Evolutionary conservation across 2,329 filamentous ascomycete species (phyloP).

Genomic region (Fusarium begoniae): DNA sequence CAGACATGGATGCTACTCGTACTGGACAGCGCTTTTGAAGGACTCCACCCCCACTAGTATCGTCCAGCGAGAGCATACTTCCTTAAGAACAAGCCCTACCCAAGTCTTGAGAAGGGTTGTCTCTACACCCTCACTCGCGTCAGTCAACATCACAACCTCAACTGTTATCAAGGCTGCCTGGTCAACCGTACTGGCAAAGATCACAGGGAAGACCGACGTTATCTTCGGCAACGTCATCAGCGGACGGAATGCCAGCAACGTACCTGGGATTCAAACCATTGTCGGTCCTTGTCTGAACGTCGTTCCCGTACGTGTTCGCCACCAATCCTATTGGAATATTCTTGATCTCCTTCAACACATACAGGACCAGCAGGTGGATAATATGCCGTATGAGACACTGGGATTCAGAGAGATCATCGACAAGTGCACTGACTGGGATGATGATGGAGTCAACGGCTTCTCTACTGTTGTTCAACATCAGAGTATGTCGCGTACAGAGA

Average conservation of each 20-base stretch:
- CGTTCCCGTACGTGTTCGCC: conserved; percentile 19
- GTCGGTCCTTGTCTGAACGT: conserved; percentile 30
- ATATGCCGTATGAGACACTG: conserved; percentile 37
- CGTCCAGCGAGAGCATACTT: neutral
- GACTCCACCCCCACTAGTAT: conserved; percentile 10
- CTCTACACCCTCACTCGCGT: conserved; percentile 15
- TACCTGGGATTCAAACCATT: conserved; percentile 20
- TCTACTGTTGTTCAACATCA: conserved; percentile 41
- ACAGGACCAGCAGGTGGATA: conserved; percentile 52
- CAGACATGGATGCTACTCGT: neutral
- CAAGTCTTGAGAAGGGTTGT: conserved; percentile 1
- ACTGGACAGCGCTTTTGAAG: conserved; percentile 16
- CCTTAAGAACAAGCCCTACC: conserved; percentile 1
- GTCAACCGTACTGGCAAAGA: conserved; percentile 51
- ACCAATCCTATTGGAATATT: conserved; percentile 41
- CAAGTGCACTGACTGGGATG: conserved; percentile 37
- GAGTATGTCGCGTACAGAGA: conserved; percentile 29
- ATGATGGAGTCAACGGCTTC: conserved; percentile 26
- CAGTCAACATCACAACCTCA: conserved; percentile 42
- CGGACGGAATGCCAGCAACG: conserved; percentile 8
- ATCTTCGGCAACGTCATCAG: conserved; percentile 32
- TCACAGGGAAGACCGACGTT: conserved; percentile 45
- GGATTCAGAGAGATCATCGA: conserved; percentile 39
- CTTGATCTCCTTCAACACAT: conserved; percentile 50
- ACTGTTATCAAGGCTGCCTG: conserved; percentile 58